Percentiles rank a stretch among this genome's conserved stretches.
Evolutionary conservation across 2,329 filamentous ascomycete genomes (phyloP).

Genomic region (Penicillium janthinellum): DNA sequence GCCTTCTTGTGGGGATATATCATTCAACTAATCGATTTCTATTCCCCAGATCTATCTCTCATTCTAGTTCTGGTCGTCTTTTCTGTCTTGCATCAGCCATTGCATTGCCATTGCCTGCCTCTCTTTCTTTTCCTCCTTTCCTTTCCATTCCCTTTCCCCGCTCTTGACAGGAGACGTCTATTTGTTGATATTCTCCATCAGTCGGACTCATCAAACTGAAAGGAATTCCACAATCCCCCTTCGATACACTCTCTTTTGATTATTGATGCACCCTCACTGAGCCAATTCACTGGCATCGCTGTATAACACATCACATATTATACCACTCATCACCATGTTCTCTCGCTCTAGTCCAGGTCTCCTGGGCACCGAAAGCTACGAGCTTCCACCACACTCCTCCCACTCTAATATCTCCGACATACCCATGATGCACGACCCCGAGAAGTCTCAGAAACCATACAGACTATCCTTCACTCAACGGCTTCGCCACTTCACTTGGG

Average conservation of each 20-base stretch:
- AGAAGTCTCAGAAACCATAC: conserved; percentile 21
- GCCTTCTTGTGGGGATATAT: not conserved
- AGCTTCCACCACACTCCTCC: conserved; percentile 25
- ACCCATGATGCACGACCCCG: conserved; percentile 26
- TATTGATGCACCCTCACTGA: not conserved
- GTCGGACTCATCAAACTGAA: not conserved
- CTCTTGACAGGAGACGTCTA: not conserved
- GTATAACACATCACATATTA: not conserved
- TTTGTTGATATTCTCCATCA: not conserved
- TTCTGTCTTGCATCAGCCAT: conserved; percentile 4
- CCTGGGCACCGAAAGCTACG: conserved; percentile 16
- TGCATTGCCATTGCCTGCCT: conserved; percentile 8
- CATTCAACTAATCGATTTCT: not conserved
- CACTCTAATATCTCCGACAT: conserved; percentile 19
- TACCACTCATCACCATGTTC: not conserved
- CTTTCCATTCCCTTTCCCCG: not conserved
- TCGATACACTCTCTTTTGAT: not conserved
- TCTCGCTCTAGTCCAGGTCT: conserved; percentile 21
- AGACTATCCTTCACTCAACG: conserved; percentile 27
- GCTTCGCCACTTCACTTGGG: conserved; percentile 64
- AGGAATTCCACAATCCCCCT: not conserved
- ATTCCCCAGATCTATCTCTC: not conserved
- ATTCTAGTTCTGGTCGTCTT: not conserved
- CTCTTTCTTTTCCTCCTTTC: not conserved
- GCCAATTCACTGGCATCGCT: not conserved